phyloP scores from a whole-genome alignment of 225 moss, liverwort and hornwort genomes.

The Pseudisothecium myosuroides region DNA sequence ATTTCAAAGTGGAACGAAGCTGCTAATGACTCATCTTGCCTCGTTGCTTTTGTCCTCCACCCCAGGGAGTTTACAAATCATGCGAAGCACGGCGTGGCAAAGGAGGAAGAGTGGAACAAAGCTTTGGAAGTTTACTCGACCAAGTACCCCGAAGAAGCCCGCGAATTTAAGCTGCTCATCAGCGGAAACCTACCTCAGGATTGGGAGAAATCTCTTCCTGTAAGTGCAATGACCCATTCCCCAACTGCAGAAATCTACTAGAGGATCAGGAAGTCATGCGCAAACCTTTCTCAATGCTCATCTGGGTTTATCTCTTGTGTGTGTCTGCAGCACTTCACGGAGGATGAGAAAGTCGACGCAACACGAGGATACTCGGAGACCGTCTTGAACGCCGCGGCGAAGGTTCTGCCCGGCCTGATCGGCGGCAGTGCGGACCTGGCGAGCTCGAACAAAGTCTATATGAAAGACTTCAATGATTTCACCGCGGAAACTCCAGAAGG shows the following conservation, averaged over 20 bases:
- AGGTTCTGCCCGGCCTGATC: slow-evolving; percentile 31
- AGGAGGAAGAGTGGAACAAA: slow-evolving; percentile 50
- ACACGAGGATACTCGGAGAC: slow-evolving; percentile 64
- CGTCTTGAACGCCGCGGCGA: slow-evolving; percentile 35
- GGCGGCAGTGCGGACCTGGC: slow-evolving; percentile 72
- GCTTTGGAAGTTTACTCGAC: slow-evolving; percentile 29
- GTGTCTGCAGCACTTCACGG: slow-evolving; percentile 29
- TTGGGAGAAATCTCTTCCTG: slow-evolving; percentile 54
- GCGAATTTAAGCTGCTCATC: slow-evolving; percentile 35
- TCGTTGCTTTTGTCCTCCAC: not conserved
- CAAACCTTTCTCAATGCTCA: not conserved
- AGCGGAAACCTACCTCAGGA: slow-evolving; percentile 24
- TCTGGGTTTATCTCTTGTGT: not conserved
- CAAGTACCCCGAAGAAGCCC: slow-evolving; percentile 38
- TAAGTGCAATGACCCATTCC: not conserved
- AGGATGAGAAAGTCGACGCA: slow-evolving; percentile 54
- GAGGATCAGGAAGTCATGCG: not conserved
- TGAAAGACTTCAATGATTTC: slow-evolving; percentile 30
- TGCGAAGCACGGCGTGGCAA: slow-evolving; percentile 18
- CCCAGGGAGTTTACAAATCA: slow-evolving; percentile 42
- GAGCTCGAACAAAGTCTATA: slow-evolving; percentile 51
- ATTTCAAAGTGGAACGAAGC: not conserved
- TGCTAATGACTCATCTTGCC: not conserved
- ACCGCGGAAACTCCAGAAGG: slow-evolving; percentile 18
- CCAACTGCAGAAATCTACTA: not conserved